Evolutionary conservation across 495 filamentous ascomycete genomes (phyloP).

Genomic region (Penicillium subrubescens): DNA sequence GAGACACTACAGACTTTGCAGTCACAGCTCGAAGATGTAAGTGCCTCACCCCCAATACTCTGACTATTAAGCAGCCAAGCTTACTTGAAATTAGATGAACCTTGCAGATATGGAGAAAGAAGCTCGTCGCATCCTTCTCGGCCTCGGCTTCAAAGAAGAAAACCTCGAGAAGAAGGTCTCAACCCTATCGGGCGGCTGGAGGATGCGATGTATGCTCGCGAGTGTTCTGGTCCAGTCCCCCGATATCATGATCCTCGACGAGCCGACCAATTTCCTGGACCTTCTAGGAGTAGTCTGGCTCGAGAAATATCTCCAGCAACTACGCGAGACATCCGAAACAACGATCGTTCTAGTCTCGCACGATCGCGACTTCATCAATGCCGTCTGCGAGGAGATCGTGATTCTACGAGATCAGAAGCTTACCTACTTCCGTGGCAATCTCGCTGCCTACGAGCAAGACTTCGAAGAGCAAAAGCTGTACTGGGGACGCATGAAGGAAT

Average conservation of each 20-base stretch:
- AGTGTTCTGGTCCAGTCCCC: slow-evolving; percentile 66
- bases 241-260: slow-evolving; percentile 81
- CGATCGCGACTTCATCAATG: slow-evolving; percentile 73
- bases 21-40: slow-evolving; percentile 52
- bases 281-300: slow-evolving; percentile 83
- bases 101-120: slow-evolving; percentile 53
- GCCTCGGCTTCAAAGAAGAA: slow-evolving; percentile 71
- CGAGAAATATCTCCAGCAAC: slow-evolving; percentile 62
- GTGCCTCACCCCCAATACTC: slow-evolving; percentile 6
- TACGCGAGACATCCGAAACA: slow-evolving; percentile 43
- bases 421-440: slow-evolving; percentile 68
- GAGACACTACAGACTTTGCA: slow-evolving; percentile 66
- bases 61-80: neutral
- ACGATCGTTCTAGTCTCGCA: slow-evolving; percentile 74
- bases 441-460: slow-evolving; percentile 67
- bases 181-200: slow-evolving; percentile 78
- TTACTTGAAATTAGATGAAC: slow-evolving; percentile 37
- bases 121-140: slow-evolving; percentile 64
- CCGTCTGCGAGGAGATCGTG: slow-evolving; percentile 74
- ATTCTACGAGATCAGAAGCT: slow-evolving; percentile 66
- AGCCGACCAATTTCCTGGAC: slow-evolving; percentile 85
- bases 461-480: slow-evolving; percentile 65
- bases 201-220: slow-evolving; percentile 71
- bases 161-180: slow-evolving; percentile 57
- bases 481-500: slow-evolving; percentile 74